phyloP scores from a whole-genome alignment of 805 yeast species.

The Vanderwaltozyma polyspora region DNA sequence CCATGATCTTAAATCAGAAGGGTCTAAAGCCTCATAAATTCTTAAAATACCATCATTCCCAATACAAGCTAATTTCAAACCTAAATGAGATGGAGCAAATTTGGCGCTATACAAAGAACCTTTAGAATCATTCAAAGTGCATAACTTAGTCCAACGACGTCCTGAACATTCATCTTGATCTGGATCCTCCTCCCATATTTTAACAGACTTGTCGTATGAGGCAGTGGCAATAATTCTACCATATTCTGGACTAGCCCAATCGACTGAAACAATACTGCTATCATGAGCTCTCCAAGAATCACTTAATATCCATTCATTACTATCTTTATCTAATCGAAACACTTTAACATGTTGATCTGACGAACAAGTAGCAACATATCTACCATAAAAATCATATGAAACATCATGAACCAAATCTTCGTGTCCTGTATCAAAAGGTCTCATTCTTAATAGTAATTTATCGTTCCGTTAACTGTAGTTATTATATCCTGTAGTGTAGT shows the following conservation, averaged over 20 bases:
- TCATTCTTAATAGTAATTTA: slow-evolving; percentile 31
- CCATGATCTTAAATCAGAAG: slow-evolving; percentile 81
- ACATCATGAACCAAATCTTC: slow-evolving; percentile 88
- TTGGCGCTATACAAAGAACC: slow-evolving; percentile 87
- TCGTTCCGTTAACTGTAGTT: neutral
- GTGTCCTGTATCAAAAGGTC: slow-evolving; percentile 81
- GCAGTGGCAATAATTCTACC: slow-evolving; percentile 81
- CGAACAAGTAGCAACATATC: slow-evolving; percentile 85
- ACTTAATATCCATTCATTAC: slow-evolving; percentile 68
- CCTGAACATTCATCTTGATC: slow-evolving; percentile 72
- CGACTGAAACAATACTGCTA: slow-evolving; percentile 66
- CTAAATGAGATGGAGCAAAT: slow-evolving; percentile 78
- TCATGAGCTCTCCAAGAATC: slow-evolving; percentile 97
- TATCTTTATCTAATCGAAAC: slow-evolving; percentile 58
- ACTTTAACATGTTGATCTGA: slow-evolving; percentile 90
- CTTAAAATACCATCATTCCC: slow-evolving; percentile 83
- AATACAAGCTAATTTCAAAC: slow-evolving; percentile 72
- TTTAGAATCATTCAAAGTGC: slow-evolving; percentile 72
- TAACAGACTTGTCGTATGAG: slow-evolving; percentile 80
- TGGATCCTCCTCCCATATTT: slow-evolving; percentile 82
- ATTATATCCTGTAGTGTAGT: neutral
- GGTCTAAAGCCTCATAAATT: slow-evolving; percentile 80
- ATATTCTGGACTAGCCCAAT: slow-evolving; percentile 93
- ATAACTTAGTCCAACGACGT: slow-evolving; percentile 66
- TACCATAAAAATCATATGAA: slow-evolving; percentile 86